Conservation (phyloP, 164 flowering plant species). For the Umbellularia californica region DNA sequence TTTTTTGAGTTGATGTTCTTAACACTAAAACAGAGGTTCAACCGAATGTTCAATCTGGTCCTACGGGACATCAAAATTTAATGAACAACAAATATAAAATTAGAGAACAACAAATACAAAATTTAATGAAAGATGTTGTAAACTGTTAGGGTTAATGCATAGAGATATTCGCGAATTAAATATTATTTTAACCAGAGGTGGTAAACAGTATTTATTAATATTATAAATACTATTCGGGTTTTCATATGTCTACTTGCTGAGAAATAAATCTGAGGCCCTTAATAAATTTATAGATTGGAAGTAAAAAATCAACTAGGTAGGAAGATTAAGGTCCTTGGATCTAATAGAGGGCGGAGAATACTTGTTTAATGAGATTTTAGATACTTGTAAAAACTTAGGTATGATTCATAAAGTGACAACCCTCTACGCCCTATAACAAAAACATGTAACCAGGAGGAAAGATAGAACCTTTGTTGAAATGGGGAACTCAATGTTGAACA, state of each 20-base stretch:
- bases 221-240: slow-evolving; percentile 6
- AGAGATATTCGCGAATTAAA: too few species aligned
- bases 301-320: too few species aligned
- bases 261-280: background rate
- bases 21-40: too few species aligned
- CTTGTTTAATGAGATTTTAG: background rate
- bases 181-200: background rate
- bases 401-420: background rate
- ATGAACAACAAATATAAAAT: too few species aligned
- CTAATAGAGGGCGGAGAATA: background rate
- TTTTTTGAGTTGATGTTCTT: too few species aligned
- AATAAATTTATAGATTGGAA: too few species aligned
- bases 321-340: too few species aligned
- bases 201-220: background rate
- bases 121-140: background rate
- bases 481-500: background rate
- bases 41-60: too few species aligned
- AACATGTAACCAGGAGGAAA: background rate
- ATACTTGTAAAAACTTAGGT: background rate
- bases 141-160: background rate
- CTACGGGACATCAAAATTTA: too few species aligned
- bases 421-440: background rate
- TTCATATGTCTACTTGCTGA: background rate
- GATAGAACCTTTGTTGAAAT: background rate
- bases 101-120: too few species aligned